phyloP scores from a whole-genome alignment of 1,139 yeast genomes.

The Saccharomyces hybrid region DNA sequence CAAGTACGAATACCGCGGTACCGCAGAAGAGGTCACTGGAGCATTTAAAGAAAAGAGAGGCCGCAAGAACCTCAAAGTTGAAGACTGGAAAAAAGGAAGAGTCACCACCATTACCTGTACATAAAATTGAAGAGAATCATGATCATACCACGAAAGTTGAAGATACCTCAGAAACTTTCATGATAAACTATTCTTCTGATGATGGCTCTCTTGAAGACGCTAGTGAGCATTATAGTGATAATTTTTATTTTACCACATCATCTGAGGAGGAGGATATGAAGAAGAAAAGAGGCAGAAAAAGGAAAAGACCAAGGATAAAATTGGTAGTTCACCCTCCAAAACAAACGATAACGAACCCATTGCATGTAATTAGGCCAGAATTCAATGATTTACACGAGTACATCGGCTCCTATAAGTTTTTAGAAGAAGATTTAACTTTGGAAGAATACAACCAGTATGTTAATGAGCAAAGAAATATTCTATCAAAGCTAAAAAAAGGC shows the following conservation, averaged over 20 bases:
- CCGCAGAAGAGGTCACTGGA: background rate
- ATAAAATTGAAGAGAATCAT: background rate
- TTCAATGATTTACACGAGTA: slow-evolving; percentile 37
- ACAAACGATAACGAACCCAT: slow-evolving; percentile 69
- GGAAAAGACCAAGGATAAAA: slow-evolving; percentile 13
- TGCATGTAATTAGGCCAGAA: slow-evolving; percentile 46
- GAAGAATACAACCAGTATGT: slow-evolving; percentile 45
- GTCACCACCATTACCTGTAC: background rate
- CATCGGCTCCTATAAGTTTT: slow-evolving; percentile 46
- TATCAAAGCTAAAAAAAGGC: slow-evolving; percentile 47
- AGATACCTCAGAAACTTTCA: background rate
- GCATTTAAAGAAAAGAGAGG: background rate
- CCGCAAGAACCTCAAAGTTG: background rate
- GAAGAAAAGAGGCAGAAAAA: slow-evolving; percentile 16
- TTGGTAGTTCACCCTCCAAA: slow-evolving; percentile 47
- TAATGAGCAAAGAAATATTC: slow-evolving; percentile 38
- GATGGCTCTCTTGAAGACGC: background rate
- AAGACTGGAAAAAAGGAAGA: background rate
- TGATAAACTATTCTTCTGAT: background rate
- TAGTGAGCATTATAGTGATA: slow-evolving; percentile 13
- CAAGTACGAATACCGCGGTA: background rate
- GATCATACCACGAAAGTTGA: background rate
- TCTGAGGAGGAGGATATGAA: slow-evolving; percentile 27
- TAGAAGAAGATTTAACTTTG: slow-evolving; percentile 46
- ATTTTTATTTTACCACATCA: slow-evolving; percentile 27